Base-by-base conservation (phyloP, 495 filamentous ascomycete species). In the Cercophora newfieldiana region DNA sequence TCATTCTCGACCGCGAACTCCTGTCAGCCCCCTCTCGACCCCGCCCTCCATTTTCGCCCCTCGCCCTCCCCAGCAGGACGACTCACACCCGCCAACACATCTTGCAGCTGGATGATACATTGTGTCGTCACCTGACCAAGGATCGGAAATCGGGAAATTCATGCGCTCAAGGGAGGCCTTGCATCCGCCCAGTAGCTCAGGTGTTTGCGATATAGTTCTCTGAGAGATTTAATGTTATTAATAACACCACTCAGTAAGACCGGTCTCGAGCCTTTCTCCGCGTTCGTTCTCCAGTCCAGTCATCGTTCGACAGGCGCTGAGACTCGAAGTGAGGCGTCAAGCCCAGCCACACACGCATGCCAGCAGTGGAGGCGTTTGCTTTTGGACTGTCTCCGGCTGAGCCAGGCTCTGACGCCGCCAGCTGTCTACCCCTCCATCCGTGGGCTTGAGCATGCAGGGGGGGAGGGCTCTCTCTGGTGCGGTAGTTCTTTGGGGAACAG, bases 101-200 rank as follows among this genome's bases (percentile, higher is more conserved):
- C 70, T 66, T 67, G 71, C 66, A 64, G 72, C 58, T 70, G 25
- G 64, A 69, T 68, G 66, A 68, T 64, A 69, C 73, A 65, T 66
- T 62, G 37, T 71, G 72, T 69, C 66, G 61, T 75, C 72, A 74
- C 71, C 72, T 75, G 73, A 61, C 29, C 44, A 61, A 19, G 47
- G 59, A 71, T 69, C 63, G 63, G 59, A 59, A 65, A 66, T 57
- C 65, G 54, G 70, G 67, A 53, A 49, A 57, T 72, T 71, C 68
- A 71, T 75, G 72, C 69, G 63, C n/a, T n/a, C n/a, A 44, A 54
- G 28, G 47, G 58, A n/a, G 29, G 22, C 30, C 57, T 37, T 63
- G 63, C 59, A 70, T 65, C 69, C 59, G 56, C 48, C 28, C 51
- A 63, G 60, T 59, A 29, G 63, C 22, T 37, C 61, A 63, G 54